Conservation (phyloP, 495 filamentous ascomycete genomes). For the Penicillium antarcticum region DNA sequence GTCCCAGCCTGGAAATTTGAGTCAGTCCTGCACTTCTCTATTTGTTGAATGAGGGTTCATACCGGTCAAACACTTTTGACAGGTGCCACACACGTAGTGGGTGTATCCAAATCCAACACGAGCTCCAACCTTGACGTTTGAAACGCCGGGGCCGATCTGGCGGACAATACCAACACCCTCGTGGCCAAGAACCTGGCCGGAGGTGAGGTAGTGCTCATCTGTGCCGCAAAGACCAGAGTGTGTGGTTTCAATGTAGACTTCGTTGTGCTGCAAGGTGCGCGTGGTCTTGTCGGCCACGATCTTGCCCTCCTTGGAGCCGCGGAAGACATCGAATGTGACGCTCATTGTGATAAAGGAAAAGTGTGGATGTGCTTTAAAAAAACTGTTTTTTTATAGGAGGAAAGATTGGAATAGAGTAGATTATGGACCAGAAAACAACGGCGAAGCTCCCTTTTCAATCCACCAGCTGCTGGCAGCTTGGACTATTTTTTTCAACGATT, state of each 20-base stretch:
- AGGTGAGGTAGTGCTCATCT: slow-evolving; percentile 36
- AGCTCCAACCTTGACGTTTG: slow-evolving; percentile 49
- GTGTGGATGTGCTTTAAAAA: not conserved
- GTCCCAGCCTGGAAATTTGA: slow-evolving; percentile 32
- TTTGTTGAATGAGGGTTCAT: not conserved
- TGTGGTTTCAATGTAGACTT: slow-evolving; percentile 45
- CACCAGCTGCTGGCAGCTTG: not conserved
- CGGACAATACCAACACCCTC: slow-evolving; percentile 56
- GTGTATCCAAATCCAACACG: slow-evolving; percentile 51
- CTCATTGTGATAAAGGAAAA: slow-evolving; percentile 16
- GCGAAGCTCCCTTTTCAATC: not conserved
- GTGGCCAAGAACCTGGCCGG: slow-evolving; percentile 37
- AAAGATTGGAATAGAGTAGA: not conserved
- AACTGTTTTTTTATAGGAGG: not conserved
- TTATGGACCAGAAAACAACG: not conserved
- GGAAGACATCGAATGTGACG: slow-evolving; percentile 32
- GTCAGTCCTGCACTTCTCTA: not conserved
- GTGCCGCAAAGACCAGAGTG: slow-evolving; percentile 44
- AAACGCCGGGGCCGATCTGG: slow-evolving; percentile 46
- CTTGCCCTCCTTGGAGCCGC: slow-evolving; percentile 28
- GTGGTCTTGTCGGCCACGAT: slow-evolving; percentile 30
- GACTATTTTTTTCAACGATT: not conserved
- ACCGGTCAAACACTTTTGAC: slow-evolving; percentile 51
- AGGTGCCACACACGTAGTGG: slow-evolving; percentile 46
- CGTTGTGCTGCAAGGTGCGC: slow-evolving; percentile 22